Base-by-base conservation (phyloP, 352 stramenopile genomes). In the Phytophthora rubi region DNA sequence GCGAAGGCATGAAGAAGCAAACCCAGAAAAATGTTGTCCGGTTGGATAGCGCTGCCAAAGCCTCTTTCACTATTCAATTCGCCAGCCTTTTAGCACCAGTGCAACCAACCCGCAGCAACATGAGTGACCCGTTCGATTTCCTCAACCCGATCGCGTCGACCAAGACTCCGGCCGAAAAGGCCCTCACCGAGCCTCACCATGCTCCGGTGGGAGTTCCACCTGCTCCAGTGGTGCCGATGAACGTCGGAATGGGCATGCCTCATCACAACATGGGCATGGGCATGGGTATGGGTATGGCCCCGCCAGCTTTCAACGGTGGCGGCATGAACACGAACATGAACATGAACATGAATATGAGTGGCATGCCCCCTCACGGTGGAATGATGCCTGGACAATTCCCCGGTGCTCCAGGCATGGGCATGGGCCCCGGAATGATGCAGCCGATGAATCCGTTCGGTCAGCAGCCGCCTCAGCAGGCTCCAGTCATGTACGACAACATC, bases 401-500 rank as follows among this genome's bases (percentile, higher is more conserved):
- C n/a, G 65, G 58, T 59, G 65, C 32, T 6, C 53, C 59, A 65
- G 70, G 45, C 71, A 77, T 74, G 59, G 65, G 55, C 26, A 77
- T 74, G 55, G 65, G 44, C 28, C 52, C 60, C 33, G 70, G 70
- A 6, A 67, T 74, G 59, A 73, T 66, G 26, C 73, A 74, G 16
- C 67, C 52, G 4, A 56, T 68, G 61, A 79, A 73, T 48, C 68
- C 62, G 37, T 74, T 77, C 49, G 63, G 77, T 21, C 57, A 82
- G 48, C 78, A 73, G 16, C 73, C 59, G 23, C 69, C 49, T 37
- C 70, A 70, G 52, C 77, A 82, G 45, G 71, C 75, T 21, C 80
- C 79, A 2, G 74, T 91, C 58, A 91, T 93, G 80, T 93, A 93
- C 74, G 85, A 93, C 71, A 93, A 87, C 68, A 93, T 92, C 77